These are phyloP conservation scores for Penicillium herquei DNA, from an alignment of 495 filamentous ascomycete genomes.

Conservation along the genomic window DNA sequence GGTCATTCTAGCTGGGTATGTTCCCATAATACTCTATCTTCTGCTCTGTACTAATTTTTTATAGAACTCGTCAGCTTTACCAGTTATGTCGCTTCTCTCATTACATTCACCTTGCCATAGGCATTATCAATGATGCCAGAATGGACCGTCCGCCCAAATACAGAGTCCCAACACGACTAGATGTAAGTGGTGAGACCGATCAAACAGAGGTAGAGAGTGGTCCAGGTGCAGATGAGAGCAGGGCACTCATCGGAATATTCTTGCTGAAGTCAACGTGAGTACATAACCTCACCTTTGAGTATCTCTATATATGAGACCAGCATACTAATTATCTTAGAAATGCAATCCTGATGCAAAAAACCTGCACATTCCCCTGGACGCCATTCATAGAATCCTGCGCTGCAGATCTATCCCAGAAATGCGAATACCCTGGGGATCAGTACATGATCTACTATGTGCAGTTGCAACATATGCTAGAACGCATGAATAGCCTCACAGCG, in stretches of 20 bases:
- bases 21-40: constrained; percentile 3
- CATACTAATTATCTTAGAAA: constrained; percentile 1
- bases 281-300: neutral
- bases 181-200: neutral
- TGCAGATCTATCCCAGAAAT: constrained; percentile 9
- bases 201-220: neutral
- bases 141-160: constrained; percentile 11
- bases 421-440: constrained; percentile 15
- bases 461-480: constrained; percentile 13
- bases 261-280: constrained; percentile 14
- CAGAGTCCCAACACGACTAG: constrained; percentile 5
- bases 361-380: constrained; percentile 15
- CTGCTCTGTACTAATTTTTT: neutral
- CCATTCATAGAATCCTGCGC: constrained; percentile 18
- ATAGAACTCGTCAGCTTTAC: constrained; percentile 13
- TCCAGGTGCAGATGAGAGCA: constrained; percentile 10
- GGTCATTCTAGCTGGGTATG: constrained; percentile 15
- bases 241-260: constrained; percentile 14
- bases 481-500: constrained; percentile 6
- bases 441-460: constrained; percentile 13
- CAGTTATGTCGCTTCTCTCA: constrained; percentile 11
- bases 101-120: constrained; percentile 12
- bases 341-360: constrained; percentile 8
- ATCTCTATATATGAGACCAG: neutral
- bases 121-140: constrained; percentile 9